phyloP scores from a whole-genome alignment of 2,329 filamentous ascomycete genomes.

The Arthrobotrys musiformis region DNA sequence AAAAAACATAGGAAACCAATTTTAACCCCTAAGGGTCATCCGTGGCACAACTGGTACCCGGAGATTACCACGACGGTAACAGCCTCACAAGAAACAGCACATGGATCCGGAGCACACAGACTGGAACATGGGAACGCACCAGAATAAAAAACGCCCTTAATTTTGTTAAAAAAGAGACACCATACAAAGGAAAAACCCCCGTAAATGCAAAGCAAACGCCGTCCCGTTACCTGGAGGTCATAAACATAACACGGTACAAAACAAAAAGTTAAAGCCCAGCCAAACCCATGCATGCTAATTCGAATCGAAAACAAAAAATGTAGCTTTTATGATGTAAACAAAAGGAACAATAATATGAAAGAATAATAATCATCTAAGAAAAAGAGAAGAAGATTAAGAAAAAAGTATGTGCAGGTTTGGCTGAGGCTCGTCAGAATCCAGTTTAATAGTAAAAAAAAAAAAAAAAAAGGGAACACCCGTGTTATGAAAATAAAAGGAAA shows the following conservation, averaged over 20 bases:
- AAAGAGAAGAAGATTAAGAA: constrained; percentile 19
- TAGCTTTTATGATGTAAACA: background rate
- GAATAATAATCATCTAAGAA: constrained; percentile 10
- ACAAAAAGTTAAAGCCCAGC: constrained; percentile 29
- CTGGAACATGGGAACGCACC: background rate
- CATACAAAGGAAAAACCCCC: constrained; percentile 29
- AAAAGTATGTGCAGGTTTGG: constrained; percentile 53
- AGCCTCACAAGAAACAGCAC: too few species aligned
- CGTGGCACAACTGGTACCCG: too few species aligned
- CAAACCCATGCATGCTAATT: constrained; percentile 48
- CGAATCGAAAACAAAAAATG: constrained; percentile 9
- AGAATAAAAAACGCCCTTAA: constrained; percentile 19
- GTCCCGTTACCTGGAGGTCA: constrained; percentile 32
- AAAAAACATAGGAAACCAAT: too few species aligned
- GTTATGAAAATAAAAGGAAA: constrained; percentile 36
- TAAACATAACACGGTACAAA: constrained; percentile 49
- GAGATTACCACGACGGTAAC: too few species aligned
- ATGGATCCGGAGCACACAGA: too few species aligned
- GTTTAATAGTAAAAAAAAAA: background rate
- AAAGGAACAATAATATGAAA: background rate
- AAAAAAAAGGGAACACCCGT: constrained; percentile 31
- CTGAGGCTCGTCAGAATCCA: constrained; percentile 8
- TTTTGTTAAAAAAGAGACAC: constrained; percentile 27
- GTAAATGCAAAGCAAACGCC: constrained; percentile 26
- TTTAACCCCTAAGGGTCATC: too few species aligned